Evolutionary conservation across 148 eudicot genomes (phyloP).

Genomic region (Rhododendron kiyosumense): DNA sequence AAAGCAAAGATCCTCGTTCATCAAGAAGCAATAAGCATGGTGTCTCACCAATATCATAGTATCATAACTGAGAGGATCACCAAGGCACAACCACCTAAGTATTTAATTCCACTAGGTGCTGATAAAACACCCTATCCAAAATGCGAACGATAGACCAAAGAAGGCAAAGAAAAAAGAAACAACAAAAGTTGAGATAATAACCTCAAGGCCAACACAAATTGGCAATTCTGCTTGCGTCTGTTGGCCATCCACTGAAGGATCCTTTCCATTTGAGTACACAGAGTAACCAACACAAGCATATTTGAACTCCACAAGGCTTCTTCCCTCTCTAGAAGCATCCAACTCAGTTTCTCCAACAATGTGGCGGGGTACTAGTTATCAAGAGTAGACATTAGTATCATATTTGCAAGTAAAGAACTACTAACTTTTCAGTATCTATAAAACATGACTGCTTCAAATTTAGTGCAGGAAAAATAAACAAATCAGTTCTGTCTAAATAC

Average conservation of each 20-base stretch:
- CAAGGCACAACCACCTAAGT: background rate
- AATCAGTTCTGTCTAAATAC: background rate
- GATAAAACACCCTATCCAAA: background rate
- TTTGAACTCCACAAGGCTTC: constrained; percentile 60
- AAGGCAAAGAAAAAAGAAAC: background rate
- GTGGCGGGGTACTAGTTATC: constrained; percentile 57
- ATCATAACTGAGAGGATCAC: background rate
- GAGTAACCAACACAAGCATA: constrained; percentile 93
- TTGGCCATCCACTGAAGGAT: constrained; percentile 21
- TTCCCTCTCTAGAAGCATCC: constrained; percentile 71
- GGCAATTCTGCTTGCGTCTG: constrained; percentile 51
- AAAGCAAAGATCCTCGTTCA: background rate
- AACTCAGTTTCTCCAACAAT: constrained; percentile 71
- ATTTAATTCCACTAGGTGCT: background rate
- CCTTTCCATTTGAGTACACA: constrained; percentile 51
- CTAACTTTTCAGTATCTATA: background rate
- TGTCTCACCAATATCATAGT: background rate
- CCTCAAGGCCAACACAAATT: constrained; percentile 85
- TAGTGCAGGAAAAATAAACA: background rate
- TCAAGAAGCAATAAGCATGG: background rate
- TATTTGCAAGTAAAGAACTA: background rate
- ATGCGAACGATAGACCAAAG: background rate
- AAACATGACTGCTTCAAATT: background rate
- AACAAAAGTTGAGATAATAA: constrained; percentile 13
- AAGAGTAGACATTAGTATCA: constrained; percentile 18